A percentile compares a stretch with the other conserved stretches of the same genome.
These are phyloP conservation scores for Pontederia crassipes DNA, from an alignment of 176 grass and related monocot genomes.

Conservation along the genomic window DNA sequence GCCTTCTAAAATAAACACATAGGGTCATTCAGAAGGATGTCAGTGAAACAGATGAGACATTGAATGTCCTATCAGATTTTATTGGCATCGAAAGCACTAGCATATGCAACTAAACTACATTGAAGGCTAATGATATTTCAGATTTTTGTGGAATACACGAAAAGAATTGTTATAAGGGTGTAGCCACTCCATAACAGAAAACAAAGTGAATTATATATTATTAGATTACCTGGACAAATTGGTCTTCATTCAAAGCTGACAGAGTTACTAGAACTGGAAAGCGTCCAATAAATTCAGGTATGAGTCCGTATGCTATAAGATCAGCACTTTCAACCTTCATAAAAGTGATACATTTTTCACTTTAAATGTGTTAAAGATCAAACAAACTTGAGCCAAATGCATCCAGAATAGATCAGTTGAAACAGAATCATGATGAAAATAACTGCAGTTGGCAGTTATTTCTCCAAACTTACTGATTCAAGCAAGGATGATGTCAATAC, in stretches of 20 bases:
- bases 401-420: neutral
- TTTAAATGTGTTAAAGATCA: neutral
- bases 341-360: constrained; percentile 12
- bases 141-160: too few relatives aligned
- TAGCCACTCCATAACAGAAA: too few relatives aligned
- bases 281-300: constrained; percentile 93
- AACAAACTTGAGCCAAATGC: neutral
- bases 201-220: constrained; percentile 4
- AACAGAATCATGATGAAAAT: neutral
- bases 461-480: constrained; percentile 63
- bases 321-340: constrained; percentile 81
- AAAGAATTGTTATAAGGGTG: too few relatives aligned
- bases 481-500: constrained; percentile 72
- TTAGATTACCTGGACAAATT: constrained; percentile 78
- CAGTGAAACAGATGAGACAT: too few relatives aligned
- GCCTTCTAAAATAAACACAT: too few relatives aligned
- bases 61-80: too few relatives aligned
- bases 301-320: constrained; percentile 77
- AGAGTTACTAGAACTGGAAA: constrained; percentile 85
- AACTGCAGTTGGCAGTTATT: constrained; percentile 1
- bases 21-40: too few relatives aligned
- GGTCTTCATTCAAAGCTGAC: constrained; percentile 76
- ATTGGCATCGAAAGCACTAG: too few relatives aligned
- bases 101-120: too few relatives aligned
- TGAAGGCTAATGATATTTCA: too few relatives aligned